A percentile compares a stretch with the other conserved stretches of the same genome.
These are phyloP conservation scores for Sporothrix schenckii DNA, from an alignment of 2,329 filamentous ascomycete genomes.

Conservation along the genomic window DNA sequence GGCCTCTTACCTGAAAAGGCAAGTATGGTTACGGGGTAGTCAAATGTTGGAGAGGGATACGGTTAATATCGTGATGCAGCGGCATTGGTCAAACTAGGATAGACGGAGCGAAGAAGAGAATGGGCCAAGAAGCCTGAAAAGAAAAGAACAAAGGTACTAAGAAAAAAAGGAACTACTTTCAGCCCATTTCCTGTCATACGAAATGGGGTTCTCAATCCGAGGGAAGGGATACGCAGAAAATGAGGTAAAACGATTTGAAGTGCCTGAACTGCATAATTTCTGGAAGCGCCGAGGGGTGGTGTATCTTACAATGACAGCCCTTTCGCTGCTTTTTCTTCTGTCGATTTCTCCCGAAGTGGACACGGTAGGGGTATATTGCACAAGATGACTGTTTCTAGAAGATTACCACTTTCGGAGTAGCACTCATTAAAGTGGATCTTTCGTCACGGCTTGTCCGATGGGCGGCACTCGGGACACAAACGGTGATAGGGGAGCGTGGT, in stretches of 20 bases:
- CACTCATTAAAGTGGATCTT: not conserved
- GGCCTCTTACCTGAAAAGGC: not conserved
- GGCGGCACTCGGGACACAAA: not conserved
- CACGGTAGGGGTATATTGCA: not conserved
- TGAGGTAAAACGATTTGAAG: not conserved
- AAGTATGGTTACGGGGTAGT: not conserved
- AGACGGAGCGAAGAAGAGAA: not conserved
- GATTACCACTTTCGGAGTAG: conserved; percentile 29
- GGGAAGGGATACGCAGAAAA: too few relatives aligned
- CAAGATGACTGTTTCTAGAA: conserved; percentile 33
- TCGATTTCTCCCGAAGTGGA: not conserved
- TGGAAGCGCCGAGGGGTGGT: not conserved
- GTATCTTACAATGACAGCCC: too few relatives aligned
- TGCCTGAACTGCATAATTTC: not conserved
- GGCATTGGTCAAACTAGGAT: not conserved
- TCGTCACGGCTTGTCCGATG: conserved; percentile 30
- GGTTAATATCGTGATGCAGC: not conserved
- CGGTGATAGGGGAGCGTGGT: not conserved
- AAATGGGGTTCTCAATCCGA: not conserved
- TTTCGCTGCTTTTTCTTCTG: not conserved
- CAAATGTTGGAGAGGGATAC: not conserved
- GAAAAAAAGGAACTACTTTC: not conserved
- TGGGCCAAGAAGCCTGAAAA: not conserved
- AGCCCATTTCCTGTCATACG: too few relatives aligned
- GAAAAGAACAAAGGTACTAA: not conserved